A percentile compares a stretch with the other conserved stretches of the same genome.
phyloP scores from a whole-genome alignment of 2,329 filamentous ascomycete species.

The Sclerotinia nivalis region DNA sequence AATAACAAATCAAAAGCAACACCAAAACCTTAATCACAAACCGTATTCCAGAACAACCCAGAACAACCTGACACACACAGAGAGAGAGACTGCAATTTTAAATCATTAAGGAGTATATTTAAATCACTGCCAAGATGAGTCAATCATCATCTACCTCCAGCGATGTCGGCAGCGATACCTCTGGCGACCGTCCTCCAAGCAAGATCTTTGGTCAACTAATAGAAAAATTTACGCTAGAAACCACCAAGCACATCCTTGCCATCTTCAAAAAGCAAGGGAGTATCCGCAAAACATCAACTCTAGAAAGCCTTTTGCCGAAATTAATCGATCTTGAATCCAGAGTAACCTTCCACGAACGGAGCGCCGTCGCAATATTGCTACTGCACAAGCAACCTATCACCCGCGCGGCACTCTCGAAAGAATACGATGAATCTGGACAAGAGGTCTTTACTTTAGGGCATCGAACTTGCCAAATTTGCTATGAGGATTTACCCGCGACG shows the following conservation, averaged over 20 bases:
- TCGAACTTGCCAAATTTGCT: not conserved
- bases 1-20: no score
- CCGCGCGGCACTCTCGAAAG: not conserved
- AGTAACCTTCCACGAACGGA: not conserved
- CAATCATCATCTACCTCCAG: not conserved
- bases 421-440: not conserved
- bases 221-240: not conserved
- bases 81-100: no score
- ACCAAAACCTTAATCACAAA: not conserved
- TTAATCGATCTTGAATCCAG: constrained; percentile 1
- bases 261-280: not conserved
- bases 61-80: no score
- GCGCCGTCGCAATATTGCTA: not conserved
- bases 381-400: not conserved
- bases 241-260: not conserved
- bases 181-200: not conserved
- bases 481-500: not conserved
- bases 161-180: not conserved
- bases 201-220: not conserved
- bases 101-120: no score
- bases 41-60: not conserved
- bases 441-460: not conserved
- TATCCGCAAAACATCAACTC: not conserved
- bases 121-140: no score
- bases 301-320: not conserved